Base-by-base conservation (phyloP, 2,329 filamentous ascomycete genomes). In the Colletotrichum melonis region DNA sequence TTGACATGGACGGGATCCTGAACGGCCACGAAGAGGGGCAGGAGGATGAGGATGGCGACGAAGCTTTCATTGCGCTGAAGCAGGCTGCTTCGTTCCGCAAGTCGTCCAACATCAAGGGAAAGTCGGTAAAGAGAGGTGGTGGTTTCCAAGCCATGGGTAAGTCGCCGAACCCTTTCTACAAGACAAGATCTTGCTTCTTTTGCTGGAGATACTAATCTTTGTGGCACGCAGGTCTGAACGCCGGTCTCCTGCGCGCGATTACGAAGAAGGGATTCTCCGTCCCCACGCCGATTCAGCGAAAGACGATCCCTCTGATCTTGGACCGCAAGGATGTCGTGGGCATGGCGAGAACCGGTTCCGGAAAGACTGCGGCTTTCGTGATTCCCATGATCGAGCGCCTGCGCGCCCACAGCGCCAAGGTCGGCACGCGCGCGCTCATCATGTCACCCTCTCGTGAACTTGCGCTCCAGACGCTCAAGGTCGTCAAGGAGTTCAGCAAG, bases 311-410 rank as follows among this genome's bases (percentile, higher is more conserved):
- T 4, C 87, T 98, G 68, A 91, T 99, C 68, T 87, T 98, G 77
- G 94, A 97, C 74, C 91, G 93, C 67, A 94, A 95, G 84, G 97
- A 99, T 88, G 94, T 98, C n/a, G 96, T 99, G 28, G 97, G 95
- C 76, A 99, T 99, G 97, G 97, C 97, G 8, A 90, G 97, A 76
- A 99, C 97, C n/a, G 97, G 97, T 81, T 98, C 95, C 24, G 97
- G 97, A 86, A 99, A 99, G 87, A 99, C 97, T 1, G 97, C 95
- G 1, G 97, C 97, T 26, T 99, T 99, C 82, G 95, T 98, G 30
- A 97, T 99, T 76, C 97, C 97, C 56, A 98, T 99, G 96, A 95
- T 99, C 74, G 95, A 99, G 85, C 94, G 93, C 76, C 86, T 99
- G 74, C 97, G 95, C 82, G 89, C 91, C 28, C 97, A 99, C 82